phyloP scores from a whole-genome alignment of 129 eudicot genomes.

The Tagetes erecta region DNA sequence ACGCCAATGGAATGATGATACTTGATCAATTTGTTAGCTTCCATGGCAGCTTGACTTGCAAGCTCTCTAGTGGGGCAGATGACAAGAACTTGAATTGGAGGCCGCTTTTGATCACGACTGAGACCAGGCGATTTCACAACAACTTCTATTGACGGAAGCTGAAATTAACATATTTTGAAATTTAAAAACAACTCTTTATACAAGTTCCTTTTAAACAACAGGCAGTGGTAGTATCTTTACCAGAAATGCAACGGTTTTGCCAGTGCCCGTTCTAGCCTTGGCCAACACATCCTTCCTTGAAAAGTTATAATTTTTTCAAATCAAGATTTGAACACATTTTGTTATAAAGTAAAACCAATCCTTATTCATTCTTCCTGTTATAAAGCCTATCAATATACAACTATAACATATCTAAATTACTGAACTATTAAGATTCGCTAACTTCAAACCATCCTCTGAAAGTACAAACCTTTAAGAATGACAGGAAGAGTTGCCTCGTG shows the following conservation, averaged over 20 bases:
- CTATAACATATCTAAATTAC: too few relatives aligned
- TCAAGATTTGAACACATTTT: too few relatives aligned
- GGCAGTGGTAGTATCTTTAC: constrained; percentile 36
- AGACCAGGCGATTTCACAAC: constrained; percentile 60
- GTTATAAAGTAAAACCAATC: too few relatives aligned
- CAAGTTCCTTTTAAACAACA: neutral
- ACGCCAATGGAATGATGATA: constrained; percentile 93
- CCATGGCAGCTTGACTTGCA: constrained; percentile 96
- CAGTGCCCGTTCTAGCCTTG: constrained; percentile 97
- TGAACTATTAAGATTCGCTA: too few relatives aligned
- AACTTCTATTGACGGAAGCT: constrained; percentile 93
- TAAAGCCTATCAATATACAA: too few relatives aligned
- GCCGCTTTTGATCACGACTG: constrained; percentile 72
- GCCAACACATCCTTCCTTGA: constrained; percentile 96
- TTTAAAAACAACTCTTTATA: neutral
- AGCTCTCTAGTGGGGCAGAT: constrained; percentile 98
- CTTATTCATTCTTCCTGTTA: too few relatives aligned
- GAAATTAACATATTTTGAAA: constrained; percentile 30
- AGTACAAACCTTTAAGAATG: too few relatives aligned
- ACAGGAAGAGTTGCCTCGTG: too few relatives aligned
- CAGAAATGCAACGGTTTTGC: constrained; percentile 96
- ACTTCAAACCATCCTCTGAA: too few relatives aligned
- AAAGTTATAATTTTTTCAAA: constrained; percentile 19
- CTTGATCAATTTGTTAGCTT: constrained; percentile 77
- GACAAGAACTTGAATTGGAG: constrained; percentile 82